Percentiles rank a stretch among this genome's conserved stretches.
Evolutionary conservation across 768 basidiomycete species (phyloP).

Genomic region (Candolleomyces efflorescens): DNA sequence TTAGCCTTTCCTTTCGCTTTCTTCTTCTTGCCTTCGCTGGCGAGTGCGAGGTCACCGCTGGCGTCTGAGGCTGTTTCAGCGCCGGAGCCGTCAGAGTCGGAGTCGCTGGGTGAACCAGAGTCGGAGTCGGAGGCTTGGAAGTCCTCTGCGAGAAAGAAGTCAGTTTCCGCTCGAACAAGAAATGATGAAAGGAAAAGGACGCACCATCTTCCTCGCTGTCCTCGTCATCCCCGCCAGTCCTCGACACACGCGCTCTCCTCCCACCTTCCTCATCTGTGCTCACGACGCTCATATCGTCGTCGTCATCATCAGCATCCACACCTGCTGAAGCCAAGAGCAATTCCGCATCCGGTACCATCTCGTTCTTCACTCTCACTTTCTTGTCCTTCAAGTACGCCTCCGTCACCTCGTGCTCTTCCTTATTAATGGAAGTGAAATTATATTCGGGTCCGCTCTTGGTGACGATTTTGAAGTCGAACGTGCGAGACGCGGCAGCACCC

Average conservation of each 20-base stretch:
- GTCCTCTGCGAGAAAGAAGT: too few species aligned
- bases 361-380: constrained; percentile 92
- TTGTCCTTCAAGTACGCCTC: constrained; percentile 85
- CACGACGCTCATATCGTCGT: constrained; percentile 80
- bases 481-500: constrained; percentile 78
- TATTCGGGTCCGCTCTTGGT: constrained; percentile 82
- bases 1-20: constrained; percentile 35
- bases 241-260: constrained; percentile 46
- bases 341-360: constrained; percentile 88
- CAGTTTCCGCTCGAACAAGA: too few species aligned
- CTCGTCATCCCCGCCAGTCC: constrained; percentile 56
- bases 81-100: constrained; percentile 62
- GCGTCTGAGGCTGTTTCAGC: constrained; percentile 83
- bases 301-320: constrained; percentile 68
- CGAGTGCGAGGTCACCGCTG: constrained; percentile 69
- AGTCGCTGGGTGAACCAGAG: constrained; percentile 80
- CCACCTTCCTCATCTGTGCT: constrained; percentile 44
- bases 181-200: constrained; percentile 1
- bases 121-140: constrained; percentile 86
- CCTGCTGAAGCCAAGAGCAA: constrained; percentile 61
- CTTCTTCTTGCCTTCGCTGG: constrained; percentile 40
- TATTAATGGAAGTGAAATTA: constrained; percentile 90
- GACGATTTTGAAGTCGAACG: constrained; percentile 90
- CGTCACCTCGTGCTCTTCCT: constrained; percentile 88
- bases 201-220: constrained; percentile 73